phyloP scores from a whole-genome alignment of 2,329 filamentous ascomycete species.

The Cladosporium sp. region DNA sequence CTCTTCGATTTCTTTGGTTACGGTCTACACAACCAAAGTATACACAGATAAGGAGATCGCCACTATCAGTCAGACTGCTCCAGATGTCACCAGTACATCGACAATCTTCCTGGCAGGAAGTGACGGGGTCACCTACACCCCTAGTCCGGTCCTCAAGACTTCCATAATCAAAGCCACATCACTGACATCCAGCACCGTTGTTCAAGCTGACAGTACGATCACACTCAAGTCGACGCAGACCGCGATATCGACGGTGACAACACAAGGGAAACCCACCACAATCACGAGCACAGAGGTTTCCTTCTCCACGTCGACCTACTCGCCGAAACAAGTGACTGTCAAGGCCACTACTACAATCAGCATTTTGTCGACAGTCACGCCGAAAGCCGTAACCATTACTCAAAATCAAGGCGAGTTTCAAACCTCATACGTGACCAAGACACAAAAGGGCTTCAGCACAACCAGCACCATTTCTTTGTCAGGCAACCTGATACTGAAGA shows the following conservation, averaged over 20 bases:
- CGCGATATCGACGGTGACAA: constrained; percentile 14
- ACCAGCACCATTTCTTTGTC: constrained; percentile 30
- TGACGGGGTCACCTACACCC: constrained; percentile 38
- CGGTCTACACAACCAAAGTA: constrained; percentile 32
- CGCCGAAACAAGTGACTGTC: constrained; percentile 23
- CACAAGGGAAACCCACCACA: constrained; percentile 23
- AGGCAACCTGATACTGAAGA: constrained; percentile 29
- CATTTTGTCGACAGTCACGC: constrained; percentile 21
- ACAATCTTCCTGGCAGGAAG: constrained; percentile 32
- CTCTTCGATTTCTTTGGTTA: constrained; percentile 25
- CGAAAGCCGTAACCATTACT: constrained; percentile 23
- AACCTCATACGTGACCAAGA: constrained; percentile 29
- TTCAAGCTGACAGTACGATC: constrained; percentile 18
- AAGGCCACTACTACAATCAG: constrained; percentile 28
- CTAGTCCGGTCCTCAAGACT: constrained; percentile 30
- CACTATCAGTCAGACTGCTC: constrained; percentile 32
- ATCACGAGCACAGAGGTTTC: constrained; percentile 21
- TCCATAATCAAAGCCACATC: constrained; percentile 29
- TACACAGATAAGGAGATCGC: constrained; percentile 31
- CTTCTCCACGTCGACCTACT: constrained; percentile 23
- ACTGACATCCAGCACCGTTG: constrained; percentile 21
- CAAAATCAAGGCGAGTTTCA: constrained; percentile 26
- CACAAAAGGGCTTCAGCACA: constrained; percentile 33
- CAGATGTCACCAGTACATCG: constrained; percentile 28
- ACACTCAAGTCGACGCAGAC: constrained; percentile 21